Conservation (phyloP, 225 moss, liverwort and hornwort genomes). For the Ulota crispa region DNA sequence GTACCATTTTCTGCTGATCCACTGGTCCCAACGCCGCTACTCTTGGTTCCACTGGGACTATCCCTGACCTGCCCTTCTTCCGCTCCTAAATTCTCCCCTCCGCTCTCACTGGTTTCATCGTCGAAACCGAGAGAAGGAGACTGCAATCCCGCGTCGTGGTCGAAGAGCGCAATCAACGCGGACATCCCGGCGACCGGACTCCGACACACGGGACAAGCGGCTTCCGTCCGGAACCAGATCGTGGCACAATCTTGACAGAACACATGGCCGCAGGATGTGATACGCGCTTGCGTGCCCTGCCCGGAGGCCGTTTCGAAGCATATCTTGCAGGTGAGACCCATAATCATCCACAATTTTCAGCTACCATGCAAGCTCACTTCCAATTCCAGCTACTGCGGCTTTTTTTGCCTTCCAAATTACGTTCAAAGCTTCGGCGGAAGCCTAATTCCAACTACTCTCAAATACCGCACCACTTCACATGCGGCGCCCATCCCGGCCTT, state of each 20-base stretch:
- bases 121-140: conserved; percentile 81
- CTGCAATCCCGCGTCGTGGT: conserved; percentile 94
- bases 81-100: conserved; percentile 43
- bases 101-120: conserved; percentile 60
- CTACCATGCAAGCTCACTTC: conserved; percentile 12
- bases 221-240: conserved; percentile 92
- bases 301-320: conserved; percentile 96
- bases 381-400: background rate
- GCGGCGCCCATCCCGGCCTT: background rate
- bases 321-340: conserved; percentile 98
- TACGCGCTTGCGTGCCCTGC: conserved; percentile 85
- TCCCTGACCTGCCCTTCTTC: conserved; percentile 46
- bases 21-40: conserved; percentile 53
- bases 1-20: conserved; percentile 58
- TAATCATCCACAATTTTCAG: conserved; percentile 25
- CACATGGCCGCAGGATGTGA: conserved; percentile 96
- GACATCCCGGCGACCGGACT: conserved; percentile 71
- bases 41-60: conserved; percentile 43
- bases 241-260: conserved; percentile 89
- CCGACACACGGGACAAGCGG: conserved; percentile 91
- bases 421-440: conserved; percentile 10
- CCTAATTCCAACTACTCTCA: background rate
- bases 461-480: background rate
- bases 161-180: conserved; percentile 91
- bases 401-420: background rate